Evolutionary conservation across 2,329 filamentous ascomycete genomes (phyloP), one percentile per base, ranked within the genome.

Genomic region (Colletotrichum noveboracense): DNA sequence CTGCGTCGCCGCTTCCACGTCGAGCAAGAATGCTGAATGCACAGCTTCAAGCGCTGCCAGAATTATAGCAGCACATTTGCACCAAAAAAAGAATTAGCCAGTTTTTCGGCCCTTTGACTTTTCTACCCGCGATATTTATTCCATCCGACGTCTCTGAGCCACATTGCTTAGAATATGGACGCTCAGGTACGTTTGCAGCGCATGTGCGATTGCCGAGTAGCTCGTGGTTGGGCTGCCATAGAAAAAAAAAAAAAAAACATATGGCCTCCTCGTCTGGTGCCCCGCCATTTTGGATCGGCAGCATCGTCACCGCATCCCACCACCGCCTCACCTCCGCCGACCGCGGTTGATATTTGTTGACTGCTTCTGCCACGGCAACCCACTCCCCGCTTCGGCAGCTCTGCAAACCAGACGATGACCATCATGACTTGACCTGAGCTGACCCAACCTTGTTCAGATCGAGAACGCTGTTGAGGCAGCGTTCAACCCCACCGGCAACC

Each of bases 391-490:
- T 52, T 62, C 7, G 16, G 26, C 56, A 34, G n/a, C 28, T 2
- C 38, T 34, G 43, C 13, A 30, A 61, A 16, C 18, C 24, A 55
- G 32, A 30, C 34, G n/a, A 24, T 12, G 21, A 13, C n/a, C 2
- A n/a, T 24, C 56, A 56, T 52, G 8, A 13, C 2, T 61, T 48
- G 43, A 52, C 56, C 13, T 16, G 28, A 65, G 74, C 68, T 75
- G 55, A 75, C 18, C 6, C 21, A 9, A 24, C 30, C n/a, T 66
- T 28, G 56, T 64, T 18, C 82, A 98, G 95, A 93, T 98, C 85
- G 94, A 97, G 87, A 96, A 95, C 88, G 97, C 97, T 86, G 97
- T 98, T 87, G 93, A 97, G 85, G 97, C 98, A 87, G 95, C 95
- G 85, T 97, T 93, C 88, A 93, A 96, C 86, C 95, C 95, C 75